Conservation (phyloP, 106 monocot species). For the Acanthochlamys bracteata region DNA sequence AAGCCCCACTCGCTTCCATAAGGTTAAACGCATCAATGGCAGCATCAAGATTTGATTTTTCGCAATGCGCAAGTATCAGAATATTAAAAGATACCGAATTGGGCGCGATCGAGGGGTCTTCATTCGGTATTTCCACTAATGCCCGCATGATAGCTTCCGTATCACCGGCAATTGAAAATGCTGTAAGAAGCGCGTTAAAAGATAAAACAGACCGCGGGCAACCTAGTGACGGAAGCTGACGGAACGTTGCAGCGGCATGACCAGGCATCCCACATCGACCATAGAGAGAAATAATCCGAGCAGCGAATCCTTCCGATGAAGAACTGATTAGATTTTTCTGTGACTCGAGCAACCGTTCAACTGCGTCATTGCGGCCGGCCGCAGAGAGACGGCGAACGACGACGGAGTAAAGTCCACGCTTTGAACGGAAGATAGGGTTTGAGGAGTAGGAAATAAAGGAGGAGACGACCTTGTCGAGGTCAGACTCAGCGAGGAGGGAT, state of each 20-base stretch:
- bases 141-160: conserved; percentile 2
- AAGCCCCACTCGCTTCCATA: conserved; percentile 18
- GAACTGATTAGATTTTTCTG: not conserved
- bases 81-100: conserved; percentile 31
- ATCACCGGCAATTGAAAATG: conserved; percentile 7
- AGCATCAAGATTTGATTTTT: conserved; percentile 12
- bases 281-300: conserved; percentile 48
- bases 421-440: conserved; percentile 27
- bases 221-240: conserved; percentile 19
- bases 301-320: conserved; percentile 7
- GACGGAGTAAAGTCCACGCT: conserved; percentile 27
- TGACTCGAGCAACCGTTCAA: not conserved
- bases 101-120: conserved; percentile 20
- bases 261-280: conserved; percentile 29
- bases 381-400: conserved; percentile 41
- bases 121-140: conserved; percentile 6
- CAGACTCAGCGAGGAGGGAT: conserved; percentile 28
- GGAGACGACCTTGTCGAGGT: conserved; percentile 32
- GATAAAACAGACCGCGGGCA: conserved; percentile 16
- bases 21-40: conserved; percentile 7
- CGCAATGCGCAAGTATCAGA: conserved; percentile 15
- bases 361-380: conserved; percentile 26
- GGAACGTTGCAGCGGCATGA: conserved; percentile 34
- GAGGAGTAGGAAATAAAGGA: conserved; percentile 24
- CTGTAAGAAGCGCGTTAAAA: conserved; percentile 40